Conservation (phyloP, 2,329 filamentous ascomycete species). For the Phialocephala subalpina region DNA sequence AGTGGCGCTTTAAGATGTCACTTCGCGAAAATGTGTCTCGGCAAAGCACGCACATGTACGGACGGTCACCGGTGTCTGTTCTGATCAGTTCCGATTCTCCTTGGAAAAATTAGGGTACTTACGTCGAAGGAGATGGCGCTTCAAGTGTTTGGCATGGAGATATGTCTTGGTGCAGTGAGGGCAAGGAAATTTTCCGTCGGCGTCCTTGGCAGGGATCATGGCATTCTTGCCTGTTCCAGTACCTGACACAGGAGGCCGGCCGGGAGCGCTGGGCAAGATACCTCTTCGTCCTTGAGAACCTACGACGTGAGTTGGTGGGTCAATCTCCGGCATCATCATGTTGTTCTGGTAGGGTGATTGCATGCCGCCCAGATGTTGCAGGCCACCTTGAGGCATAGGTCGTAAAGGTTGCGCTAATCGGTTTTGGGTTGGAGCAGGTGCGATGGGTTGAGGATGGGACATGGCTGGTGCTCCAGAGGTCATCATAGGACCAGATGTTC, state of each 20-base stretch:
- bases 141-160: conserved; percentile 94
- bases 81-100: conserved; percentile 34
- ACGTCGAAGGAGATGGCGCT: conserved; percentile 95
- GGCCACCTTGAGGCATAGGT: conserved; percentile 74
- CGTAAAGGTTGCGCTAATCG: conserved; percentile 65
- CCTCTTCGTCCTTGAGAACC: conserved; percentile 93
- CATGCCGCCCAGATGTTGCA: conserved; percentile 61
- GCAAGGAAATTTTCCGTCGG: conserved; percentile 97
- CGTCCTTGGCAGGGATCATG: conserved; percentile 91
- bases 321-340: conserved; percentile 63
- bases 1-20: conserved; percentile 98
- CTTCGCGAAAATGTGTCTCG: conserved; percentile 97
- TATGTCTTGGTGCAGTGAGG: conserved; percentile 99
- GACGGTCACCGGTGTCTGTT: conserved; percentile 93
- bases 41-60: conserved; percentile 98
- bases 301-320: conserved; percentile 88
- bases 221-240: conserved; percentile 77
- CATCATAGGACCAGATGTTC: conserved; percentile 67
- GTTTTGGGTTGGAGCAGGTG: conserved; percentile 69
- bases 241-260: conserved; percentile 79
- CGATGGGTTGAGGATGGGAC: conserved; percentile 78
- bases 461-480: conserved; percentile 71
- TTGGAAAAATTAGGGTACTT: conserved; percentile 57
- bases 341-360: conserved; percentile 66
- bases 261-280: conserved; percentile 89